Base-by-base conservation (phyloP, 2,329 filamentous ascomycete genomes). In the Claviceps capensis region DNA sequence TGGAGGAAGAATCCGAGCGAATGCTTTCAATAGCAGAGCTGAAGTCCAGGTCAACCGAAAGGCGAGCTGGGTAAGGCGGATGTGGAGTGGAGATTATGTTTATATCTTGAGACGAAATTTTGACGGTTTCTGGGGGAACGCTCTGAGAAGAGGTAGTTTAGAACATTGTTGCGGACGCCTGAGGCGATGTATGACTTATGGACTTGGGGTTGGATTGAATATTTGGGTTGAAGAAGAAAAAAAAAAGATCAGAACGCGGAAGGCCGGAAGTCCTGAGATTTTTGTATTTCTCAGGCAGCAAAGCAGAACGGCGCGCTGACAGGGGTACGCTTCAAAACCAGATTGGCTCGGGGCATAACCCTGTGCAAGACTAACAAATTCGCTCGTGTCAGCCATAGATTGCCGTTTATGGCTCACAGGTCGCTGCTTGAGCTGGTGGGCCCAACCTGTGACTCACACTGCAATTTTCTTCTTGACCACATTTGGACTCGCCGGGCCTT, bases 11-110 rank as follows among this genome's bases (percentile, higher is more conserved):
- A 79, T 76, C 78, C 60, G 69, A 72, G 78, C 75, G 72, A 72
- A 68, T 72, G 75, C 73, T 75, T 65, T 64, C 63, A 67, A 72
- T 69, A 76, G 79, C 78, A 71, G 71, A 70, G 75, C 75, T 76
- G 63, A 72, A 81, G 79, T 84, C 84, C 82, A 86, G 80, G 65
- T 79, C 77, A 70, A 78, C 79, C 78, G 69, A 70, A 73, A 73
- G 68, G 76, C 77, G 78, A 77, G 60, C 64, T 70, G 64, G 66
- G 64, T 57, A 55, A 56, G 64, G 64, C 57, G 65, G 60, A 57
- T 65, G 59, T 69, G 67, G 73, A 76, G 75, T 71, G 71, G 76
- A 63, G 72, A 47, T 14, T 14, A 68, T 60, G 60, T 57, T 65
- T 63, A 59, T 62, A 58, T 67, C 66, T 67, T 62, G 61, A 60